Conservation (phyloP, 2,329 filamentous ascomycete genomes). For the Purpureocillium lavendulum region DNA sequence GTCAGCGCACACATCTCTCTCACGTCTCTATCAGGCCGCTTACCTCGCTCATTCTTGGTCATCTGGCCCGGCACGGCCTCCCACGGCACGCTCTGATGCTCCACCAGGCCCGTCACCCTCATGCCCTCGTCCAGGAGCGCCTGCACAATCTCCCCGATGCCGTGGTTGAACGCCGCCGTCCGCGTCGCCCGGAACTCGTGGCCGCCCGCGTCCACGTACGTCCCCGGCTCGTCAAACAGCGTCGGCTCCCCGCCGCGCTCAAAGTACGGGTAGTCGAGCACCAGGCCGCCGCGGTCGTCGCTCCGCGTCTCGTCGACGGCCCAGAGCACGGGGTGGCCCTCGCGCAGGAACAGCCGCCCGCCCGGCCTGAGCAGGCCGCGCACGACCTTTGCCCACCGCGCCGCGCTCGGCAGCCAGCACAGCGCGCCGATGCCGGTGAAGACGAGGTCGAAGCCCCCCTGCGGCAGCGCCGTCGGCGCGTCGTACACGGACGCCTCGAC, state of each 20-base stretch:
- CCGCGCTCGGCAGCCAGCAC: constrained; percentile 7
- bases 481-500: constrained; percentile 8
- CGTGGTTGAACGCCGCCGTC: constrained; percentile 9
- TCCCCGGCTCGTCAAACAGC: constrained; percentile 2
- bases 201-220: constrained; percentile 4
- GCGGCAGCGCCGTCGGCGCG: background rate
- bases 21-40: background rate
- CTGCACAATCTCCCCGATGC: constrained; percentile 9
- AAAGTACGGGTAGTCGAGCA: constrained; percentile 9
- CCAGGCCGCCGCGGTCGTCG: background rate
- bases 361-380: constrained; percentile 6
- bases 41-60: constrained; percentile 5
- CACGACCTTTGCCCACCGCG: constrained; percentile 7
- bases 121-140: constrained; percentile 7
- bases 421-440: constrained; percentile 10
- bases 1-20: background rate
- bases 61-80: constrained; percentile 4
- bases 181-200: background rate
- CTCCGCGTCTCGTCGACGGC: constrained; percentile 4
- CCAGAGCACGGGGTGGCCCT: constrained; percentile 7
- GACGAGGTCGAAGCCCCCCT: constrained; percentile 7
- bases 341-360: constrained; percentile 8
- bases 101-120: constrained; percentile 4
- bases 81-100: constrained; percentile 10
- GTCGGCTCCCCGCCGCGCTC: constrained; percentile 4